phyloP scores from a whole-genome alignment of 2,329 filamentous ascomycete species.

The Zasmidium citrigriseum region DNA sequence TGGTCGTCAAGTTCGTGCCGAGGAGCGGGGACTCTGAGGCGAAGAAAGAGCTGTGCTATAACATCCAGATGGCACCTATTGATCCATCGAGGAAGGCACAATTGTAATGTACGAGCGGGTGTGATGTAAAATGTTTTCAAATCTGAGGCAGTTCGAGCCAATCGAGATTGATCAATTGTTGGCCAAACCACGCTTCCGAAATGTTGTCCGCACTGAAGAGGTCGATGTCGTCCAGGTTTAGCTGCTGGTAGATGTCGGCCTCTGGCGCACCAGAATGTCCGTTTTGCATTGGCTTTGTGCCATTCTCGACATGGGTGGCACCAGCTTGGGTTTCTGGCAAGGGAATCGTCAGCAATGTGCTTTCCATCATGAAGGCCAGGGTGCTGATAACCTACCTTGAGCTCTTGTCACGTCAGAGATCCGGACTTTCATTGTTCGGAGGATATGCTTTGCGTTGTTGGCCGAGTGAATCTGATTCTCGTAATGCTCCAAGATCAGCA shows the following conservation, averaged over 20 bases:
- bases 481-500: constrained; percentile 25
- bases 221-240: constrained; percentile 22
- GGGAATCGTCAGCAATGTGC: neutral
- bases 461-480: constrained; percentile 27
- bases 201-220: constrained; percentile 27
- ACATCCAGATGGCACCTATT: constrained; percentile 15
- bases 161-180: constrained; percentile 28
- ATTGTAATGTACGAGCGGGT: neutral
- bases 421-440: constrained; percentile 24
- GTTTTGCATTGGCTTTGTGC: neutral
- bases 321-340: neutral
- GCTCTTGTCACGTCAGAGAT: constrained; percentile 12
- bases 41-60: constrained; percentile 18
- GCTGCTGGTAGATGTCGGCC: constrained; percentile 12
- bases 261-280: neutral
- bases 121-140: neutral
- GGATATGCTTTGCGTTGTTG: constrained; percentile 23
- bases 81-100: constrained; percentile 7
- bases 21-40: constrained; percentile 49
- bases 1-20: constrained; percentile 59
- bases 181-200: constrained; percentile 27
- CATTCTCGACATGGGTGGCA: neutral
- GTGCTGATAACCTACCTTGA: neutral
- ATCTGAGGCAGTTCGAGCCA: constrained; percentile 24
- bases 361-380: neutral